Base-by-base conservation (phyloP, 345 rosid genomes). In the Trapa bicornis region DNA sequence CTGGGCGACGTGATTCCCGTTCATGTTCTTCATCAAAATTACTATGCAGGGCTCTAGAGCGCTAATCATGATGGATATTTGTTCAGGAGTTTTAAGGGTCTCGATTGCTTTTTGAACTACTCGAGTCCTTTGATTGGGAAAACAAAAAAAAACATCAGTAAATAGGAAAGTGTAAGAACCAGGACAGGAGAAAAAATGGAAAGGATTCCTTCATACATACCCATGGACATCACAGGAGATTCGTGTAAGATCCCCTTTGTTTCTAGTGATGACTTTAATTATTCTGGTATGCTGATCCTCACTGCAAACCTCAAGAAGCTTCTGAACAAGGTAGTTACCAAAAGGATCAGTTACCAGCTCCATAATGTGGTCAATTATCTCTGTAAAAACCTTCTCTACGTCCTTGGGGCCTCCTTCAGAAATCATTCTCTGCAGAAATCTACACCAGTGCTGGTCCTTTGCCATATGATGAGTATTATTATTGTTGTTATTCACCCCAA, bases 161-260 rank as follows among this genome's bases (percentile, higher is more conserved):
- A 58, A 58, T 11, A 32, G 38, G 35, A 54, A 29, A 39, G 13
- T n/a, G 47, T n/a, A n/a, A 29, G 61, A 64, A 56, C 67, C 37
- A 38, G 36, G 45, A 37, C 17, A 8, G 45, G 6, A 52, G 17
- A 68, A 11, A 22, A 45, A 3, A 66, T 42, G 43, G 69, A 5
- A 47, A 43, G 68, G 48, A 52, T 39, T 73, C 3, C 68, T 57
- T 73, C 63, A 63, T 32, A 11, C 71, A 66, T 65, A 89, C 96
- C 94, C 96, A 29, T 87, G 94, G 88, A 83, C 81, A 74, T 89
- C 89, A 75, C 94, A 89, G 54, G 94, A 87, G 73, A 87, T 83
- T 64, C 77, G 78, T 68, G 87, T 75, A 73, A 89, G 88, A 47
- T 82, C 75, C 62, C 88, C 89, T 56, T 85, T 68, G 62, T 80